Evolutionary conservation across 2,329 filamentous ascomycete species (phyloP).

Genomic region (Nothophoma quercina): DNA sequence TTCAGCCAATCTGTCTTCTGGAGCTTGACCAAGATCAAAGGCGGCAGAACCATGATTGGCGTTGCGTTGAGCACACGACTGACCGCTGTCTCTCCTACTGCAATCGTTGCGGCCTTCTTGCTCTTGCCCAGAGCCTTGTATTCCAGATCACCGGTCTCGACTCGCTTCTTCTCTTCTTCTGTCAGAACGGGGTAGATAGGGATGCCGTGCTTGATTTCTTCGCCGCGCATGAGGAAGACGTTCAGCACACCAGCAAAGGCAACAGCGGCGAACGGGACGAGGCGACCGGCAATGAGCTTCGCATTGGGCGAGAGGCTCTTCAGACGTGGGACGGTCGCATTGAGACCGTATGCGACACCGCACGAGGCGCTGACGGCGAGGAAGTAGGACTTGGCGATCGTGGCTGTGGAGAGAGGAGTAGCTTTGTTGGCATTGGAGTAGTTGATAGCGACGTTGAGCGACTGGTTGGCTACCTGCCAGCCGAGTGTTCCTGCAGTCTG

Average conservation of each 20-base stretch:
- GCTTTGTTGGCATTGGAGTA: slow-evolving; percentile 98
- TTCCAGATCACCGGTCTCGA: slow-evolving; percentile 66
- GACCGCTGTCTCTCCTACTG: slow-evolving; percentile 90
- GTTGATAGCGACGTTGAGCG: slow-evolving; percentile 97
- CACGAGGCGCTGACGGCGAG: slow-evolving; percentile 93
- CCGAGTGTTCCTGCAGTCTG: slow-evolving; percentile 83
- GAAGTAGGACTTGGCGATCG: slow-evolving; percentile 87
- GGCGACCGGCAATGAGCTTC: slow-evolving; percentile 77
- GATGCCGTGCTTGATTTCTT: slow-evolving; percentile 93
- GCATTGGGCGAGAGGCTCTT: slow-evolving; percentile 78
- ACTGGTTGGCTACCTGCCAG: slow-evolving; percentile 98
- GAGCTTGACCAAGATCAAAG: slow-evolving; percentile 81
- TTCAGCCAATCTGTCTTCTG: slow-evolving; percentile 86
- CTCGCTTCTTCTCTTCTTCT: slow-evolving; percentile 70
- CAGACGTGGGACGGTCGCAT: slow-evolving; percentile 85
- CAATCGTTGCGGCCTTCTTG: slow-evolving; percentile 84
- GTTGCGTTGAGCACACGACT: slow-evolving; percentile 92
- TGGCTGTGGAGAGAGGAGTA: slow-evolving; percentile 80
- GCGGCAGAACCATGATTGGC: slow-evolving; percentile 96
- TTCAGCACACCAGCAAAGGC: slow-evolving; percentile 91
- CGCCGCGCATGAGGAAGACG: slow-evolving; percentile 95
- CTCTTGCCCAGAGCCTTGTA: slow-evolving; percentile 82
- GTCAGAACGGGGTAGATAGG: slow-evolving; percentile 87
- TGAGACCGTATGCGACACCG: slow-evolving; percentile 90
- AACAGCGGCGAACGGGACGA: slow-evolving; percentile 95